A percentile compares a stretch with the other conserved stretches of the same genome.
phyloP scores from a whole-genome alignment of 768 basidiomycete species.

The Trametopsis cervina region DNA sequence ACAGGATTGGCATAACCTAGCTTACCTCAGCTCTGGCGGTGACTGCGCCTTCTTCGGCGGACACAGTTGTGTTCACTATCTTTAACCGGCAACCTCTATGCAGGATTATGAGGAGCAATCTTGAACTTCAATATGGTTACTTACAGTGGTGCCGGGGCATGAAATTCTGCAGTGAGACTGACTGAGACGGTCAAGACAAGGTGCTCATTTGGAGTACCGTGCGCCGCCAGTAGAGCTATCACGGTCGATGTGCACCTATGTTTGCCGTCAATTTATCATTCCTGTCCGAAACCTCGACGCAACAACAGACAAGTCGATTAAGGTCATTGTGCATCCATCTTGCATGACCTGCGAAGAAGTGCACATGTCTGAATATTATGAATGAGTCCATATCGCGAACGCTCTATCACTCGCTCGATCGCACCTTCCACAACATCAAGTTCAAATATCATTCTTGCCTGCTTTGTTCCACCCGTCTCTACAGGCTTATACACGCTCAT shows the following conservation, averaged over 20 bases:
- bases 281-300: no score
- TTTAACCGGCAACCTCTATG: conserved; percentile 16
- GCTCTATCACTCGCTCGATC: no score
- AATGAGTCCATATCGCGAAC: no score
- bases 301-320: no score
- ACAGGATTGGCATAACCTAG: neutral
- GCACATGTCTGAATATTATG: no score
- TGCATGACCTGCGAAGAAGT: no score
- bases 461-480: neutral
- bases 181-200: conserved; percentile 12
- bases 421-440: neutral
- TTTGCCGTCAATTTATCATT: conserved; percentile 1
- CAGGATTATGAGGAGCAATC: neutral
- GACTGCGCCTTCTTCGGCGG: conserved; percentile 18
- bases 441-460: neutral
- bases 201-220: neutral
- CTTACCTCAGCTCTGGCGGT: conserved; percentile 18
- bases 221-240: conserved; percentile 14
- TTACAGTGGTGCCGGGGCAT: conserved; percentile 18
- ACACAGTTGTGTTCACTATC: conserved; percentile 18
- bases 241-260: conserved; percentile 10
- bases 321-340: neutral
- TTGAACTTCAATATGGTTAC: neutral
- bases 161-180: conserved; percentile 14
- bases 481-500: neutral